phyloP scores from a whole-genome alignment of 306 rosid genomes.

The Sophora flavescens region DNA sequence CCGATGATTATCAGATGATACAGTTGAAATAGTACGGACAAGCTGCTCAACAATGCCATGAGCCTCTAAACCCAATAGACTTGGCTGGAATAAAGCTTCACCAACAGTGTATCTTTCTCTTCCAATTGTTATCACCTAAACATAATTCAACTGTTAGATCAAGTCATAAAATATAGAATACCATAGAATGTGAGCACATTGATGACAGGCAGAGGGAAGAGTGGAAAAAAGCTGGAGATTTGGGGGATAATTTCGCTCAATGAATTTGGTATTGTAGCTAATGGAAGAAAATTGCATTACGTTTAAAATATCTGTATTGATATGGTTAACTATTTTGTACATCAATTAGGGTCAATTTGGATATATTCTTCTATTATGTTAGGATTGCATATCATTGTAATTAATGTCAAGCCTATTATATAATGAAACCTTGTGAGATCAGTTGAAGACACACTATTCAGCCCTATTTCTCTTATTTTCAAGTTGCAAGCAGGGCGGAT shows the following conservation, averaged over 20 bases:
- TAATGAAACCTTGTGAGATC: too few relatives aligned
- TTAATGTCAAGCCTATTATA: too few relatives aligned
- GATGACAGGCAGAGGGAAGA: not conserved
- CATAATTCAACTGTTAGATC: slow-evolving; percentile 27
- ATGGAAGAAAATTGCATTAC: slow-evolving; percentile 2
- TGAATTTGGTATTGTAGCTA: not conserved
- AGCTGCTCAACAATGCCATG: slow-evolving; percentile 99
- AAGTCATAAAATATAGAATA: slow-evolving; percentile 27
- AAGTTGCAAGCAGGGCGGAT: too few relatives aligned
- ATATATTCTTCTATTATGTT: too few relatives aligned
- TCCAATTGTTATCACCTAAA: slow-evolving; percentile 90
- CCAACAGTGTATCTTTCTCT: slow-evolving; percentile 91
- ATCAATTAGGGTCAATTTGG: too few relatives aligned
- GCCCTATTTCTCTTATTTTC: too few relatives aligned
- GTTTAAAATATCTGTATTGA: too few relatives aligned
- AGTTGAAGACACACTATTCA: too few relatives aligned
- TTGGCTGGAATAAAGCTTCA: slow-evolving; percentile 95
- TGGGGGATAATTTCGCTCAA: not conserved
- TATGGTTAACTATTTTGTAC: too few relatives aligned
- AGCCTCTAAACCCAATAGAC: slow-evolving; percentile 84
- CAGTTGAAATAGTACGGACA: slow-evolving; percentile 87
- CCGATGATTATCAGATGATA: slow-evolving; percentile 91
- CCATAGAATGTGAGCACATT: slow-evolving; percentile 13
- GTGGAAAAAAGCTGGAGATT: not conserved
- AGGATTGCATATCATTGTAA: too few relatives aligned